Base-by-base conservation (phyloP, 305 asterid species). In the Fraxinus sp. region DNA sequence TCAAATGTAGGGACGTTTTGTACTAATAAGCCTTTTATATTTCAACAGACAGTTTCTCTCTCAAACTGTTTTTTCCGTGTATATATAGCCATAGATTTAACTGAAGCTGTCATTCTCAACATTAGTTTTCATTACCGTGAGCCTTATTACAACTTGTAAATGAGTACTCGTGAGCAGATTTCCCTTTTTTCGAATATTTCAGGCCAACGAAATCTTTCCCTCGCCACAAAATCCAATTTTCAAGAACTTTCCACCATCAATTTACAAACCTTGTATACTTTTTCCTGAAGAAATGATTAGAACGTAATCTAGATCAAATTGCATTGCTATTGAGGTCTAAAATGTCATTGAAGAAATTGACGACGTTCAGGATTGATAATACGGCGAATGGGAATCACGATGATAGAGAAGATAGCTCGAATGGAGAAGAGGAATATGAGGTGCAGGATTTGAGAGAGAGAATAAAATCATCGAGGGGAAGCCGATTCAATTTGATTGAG, bases 371-470 rank as follows among this genome's bases (percentile, higher is more conserved):
- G 64, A 75, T 3, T 64, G 85, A 3, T 26, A 82, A 57, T 11
- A 74, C 30, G 35, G 14, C 76, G 66, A 55, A 46, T 66, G 83
- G 22, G 39, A 86, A 71, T 13, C 73, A 59, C 49, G 70, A 26
- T 4, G 73, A 3, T 1, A 79, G 77, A 1, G 89, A 75, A 10
- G 88, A 70, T 9, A 62, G 74, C 24, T 11, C 11, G 0, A 77
- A 75, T 46, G 88, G 82, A 1, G 84, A 68, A 20, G 94, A 87
- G 46, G 97, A 95, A 77, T 93, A 93, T 57, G 86, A 46, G 70
- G 91, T 95, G 82, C 91, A 89, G 33, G 88, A 89, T 77, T 81
- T 94, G 81, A 87, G 85, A 33, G 98, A 95, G 0, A 83, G 82
- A 24, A 80, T 92, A 5, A 77, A 81, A 33, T 93, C 99, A 7